Conservation (phyloP, 495 filamentous ascomycete species). For the Aspergillus heteromorphus region DNA sequence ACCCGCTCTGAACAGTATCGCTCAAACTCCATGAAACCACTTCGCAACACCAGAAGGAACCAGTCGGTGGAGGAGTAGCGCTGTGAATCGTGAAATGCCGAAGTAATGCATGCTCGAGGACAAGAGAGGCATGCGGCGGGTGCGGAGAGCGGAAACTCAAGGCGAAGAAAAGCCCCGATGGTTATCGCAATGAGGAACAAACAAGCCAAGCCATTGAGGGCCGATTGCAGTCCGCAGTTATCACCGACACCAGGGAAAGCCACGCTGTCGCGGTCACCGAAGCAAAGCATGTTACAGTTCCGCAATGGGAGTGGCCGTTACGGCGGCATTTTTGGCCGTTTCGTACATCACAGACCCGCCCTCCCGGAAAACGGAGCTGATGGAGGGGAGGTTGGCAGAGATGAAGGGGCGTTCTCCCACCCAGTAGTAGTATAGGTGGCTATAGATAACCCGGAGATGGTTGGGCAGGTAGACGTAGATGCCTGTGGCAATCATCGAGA, state of each 20-base stretch:
- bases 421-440: constrained; percentile 90
- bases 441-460: constrained; percentile 71
- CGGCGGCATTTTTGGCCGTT: constrained; percentile 36
- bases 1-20: constrained; percentile 10
- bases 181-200: constrained; percentile 4
- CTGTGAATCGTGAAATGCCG: background rate
- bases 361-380: constrained; percentile 36
- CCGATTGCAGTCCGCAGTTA: constrained; percentile 2
- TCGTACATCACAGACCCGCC: constrained; percentile 37
- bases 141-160: constrained; percentile 4
- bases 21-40: constrained; percentile 11
- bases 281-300: constrained; percentile 28
- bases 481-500: constrained; percentile 78
- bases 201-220: constrained; percentile 1
- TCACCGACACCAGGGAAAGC: background rate
- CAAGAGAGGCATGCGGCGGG: background rate
- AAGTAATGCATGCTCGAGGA: constrained; percentile 3
- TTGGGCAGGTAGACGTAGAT: constrained; percentile 87
- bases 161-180: background rate
- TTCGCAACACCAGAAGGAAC: constrained; percentile 6
- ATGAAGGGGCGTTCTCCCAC: constrained; percentile 61
- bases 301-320: constrained; percentile 29
- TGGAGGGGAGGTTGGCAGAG: constrained; percentile 26
- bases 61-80: background rate
- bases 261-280: background rate